These are phyloP conservation scores for Amphichorda felina DNA, from an alignment of 2,329 filamentous ascomycete genomes.

Conservation along the genomic window DNA sequence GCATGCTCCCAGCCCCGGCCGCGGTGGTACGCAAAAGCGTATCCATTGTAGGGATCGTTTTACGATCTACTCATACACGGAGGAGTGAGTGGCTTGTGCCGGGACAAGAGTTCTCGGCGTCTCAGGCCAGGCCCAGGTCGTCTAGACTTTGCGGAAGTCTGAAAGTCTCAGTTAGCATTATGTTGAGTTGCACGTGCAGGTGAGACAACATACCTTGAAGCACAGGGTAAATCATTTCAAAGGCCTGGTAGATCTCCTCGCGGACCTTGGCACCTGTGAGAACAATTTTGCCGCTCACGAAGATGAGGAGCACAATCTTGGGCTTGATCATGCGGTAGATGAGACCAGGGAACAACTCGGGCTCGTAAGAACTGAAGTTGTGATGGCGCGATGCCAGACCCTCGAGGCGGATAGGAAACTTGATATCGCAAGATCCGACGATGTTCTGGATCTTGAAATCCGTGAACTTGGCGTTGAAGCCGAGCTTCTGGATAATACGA, in stretches of 20 bases:
- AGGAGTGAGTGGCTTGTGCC: slow-evolving; percentile 5
- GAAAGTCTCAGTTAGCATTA: slow-evolving; percentile 2
- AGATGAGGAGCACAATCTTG: slow-evolving; percentile 96
- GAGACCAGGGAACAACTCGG: slow-evolving; percentile 94
- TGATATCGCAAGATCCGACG: slow-evolving; percentile 96
- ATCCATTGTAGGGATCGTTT: slow-evolving; percentile 35
- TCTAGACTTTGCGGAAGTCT: slow-evolving; percentile 49
- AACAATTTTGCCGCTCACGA: slow-evolving; percentile 97
- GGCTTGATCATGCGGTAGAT: slow-evolving; percentile 99
- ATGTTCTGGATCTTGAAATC: slow-evolving; percentile 99
- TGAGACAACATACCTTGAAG: slow-evolving; percentile 55
- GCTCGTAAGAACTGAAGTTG: slow-evolving; percentile 98
- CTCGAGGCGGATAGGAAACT: slow-evolving; percentile 95
- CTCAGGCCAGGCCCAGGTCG: slow-evolving; percentile 1
- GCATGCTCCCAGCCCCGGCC: too few species aligned
- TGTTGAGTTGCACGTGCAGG: neutral
- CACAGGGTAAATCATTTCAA: slow-evolving; percentile 96
- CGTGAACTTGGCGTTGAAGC: slow-evolving; percentile 98
- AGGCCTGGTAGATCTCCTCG: slow-evolving; percentile 95
- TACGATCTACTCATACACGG: slow-evolving; percentile 29
- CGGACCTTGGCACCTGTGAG: slow-evolving; percentile 95
- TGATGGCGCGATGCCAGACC: slow-evolving; percentile 94
- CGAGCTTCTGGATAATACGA: slow-evolving; percentile 98
- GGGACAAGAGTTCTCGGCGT: neutral
- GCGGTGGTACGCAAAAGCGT: slow-evolving; percentile 11